Percentiles rank a stretch among this genome's conserved stretches.
Conservation (phyloP, 2,329 filamentous ascomycete genomes). For the Apiospora pterosperma region DNA sequence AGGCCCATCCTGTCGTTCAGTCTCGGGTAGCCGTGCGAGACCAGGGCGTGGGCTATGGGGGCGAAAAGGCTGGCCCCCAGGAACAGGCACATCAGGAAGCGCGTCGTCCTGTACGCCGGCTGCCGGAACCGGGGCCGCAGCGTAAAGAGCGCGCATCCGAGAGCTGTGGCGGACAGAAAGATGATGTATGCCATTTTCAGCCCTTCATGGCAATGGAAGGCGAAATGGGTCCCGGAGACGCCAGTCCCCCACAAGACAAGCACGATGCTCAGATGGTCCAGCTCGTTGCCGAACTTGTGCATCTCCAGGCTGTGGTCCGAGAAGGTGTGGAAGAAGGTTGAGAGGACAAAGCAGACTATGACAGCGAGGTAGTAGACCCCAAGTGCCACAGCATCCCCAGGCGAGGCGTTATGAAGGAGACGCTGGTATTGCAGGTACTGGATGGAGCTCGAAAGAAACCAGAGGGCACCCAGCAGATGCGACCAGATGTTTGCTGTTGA, state of each 20-base stretch:
- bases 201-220: slow-evolving; percentile 18
- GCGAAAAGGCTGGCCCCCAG: slow-evolving; percentile 21
- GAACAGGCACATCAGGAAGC: slow-evolving; percentile 21
- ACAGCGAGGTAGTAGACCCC: slow-evolving; percentile 21
- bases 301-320: slow-evolving; percentile 25
- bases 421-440: neutral
- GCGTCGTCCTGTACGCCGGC: slow-evolving; percentile 19
- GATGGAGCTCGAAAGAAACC: slow-evolving; percentile 16
- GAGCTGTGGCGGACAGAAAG: slow-evolving; percentile 18
- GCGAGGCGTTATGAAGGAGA: neutral
- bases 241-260: slow-evolving; percentile 24
- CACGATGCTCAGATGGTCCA: slow-evolving; percentile 27
- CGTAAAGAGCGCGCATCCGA: slow-evolving; percentile 19
- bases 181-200: slow-evolving; percentile 16
- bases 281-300: slow-evolving; percentile 24
- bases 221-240: slow-evolving; percentile 21
- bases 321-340: slow-evolving; percentile 23
- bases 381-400: slow-evolving; percentile 14
- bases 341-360: slow-evolving; percentile 22
- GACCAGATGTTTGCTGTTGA: slow-evolving; percentile 27
- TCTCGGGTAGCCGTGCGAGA: slow-evolving; percentile 11
- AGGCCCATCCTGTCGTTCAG: slow-evolving; percentile 20
- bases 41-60: slow-evolving; percentile 19
- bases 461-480: slow-evolving; percentile 21
- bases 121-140: slow-evolving; percentile 22